These are phyloP conservation scores for Fusarium coffeatum DNA, from an alignment of 2,329 filamentous ascomycete genomes.

Conservation along the genomic window DNA sequence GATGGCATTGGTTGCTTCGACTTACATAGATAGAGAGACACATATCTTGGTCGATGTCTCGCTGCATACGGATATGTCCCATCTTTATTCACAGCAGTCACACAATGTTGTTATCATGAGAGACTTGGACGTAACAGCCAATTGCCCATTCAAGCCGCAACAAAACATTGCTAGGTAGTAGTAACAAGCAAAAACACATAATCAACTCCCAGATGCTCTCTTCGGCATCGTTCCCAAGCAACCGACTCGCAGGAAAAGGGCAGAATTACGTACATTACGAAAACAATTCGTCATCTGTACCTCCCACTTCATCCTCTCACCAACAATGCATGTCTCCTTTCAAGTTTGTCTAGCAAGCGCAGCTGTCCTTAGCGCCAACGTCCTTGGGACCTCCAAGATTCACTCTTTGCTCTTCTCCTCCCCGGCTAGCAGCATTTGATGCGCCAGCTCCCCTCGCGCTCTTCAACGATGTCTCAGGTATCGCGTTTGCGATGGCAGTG, in stretches of 20 bases:
- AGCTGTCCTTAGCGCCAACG: slow-evolving; percentile 86
- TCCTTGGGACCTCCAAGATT: slow-evolving; percentile 82
- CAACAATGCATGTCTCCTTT: slow-evolving; percentile 6
- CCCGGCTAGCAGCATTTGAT: slow-evolving; percentile 68
- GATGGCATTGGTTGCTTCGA: neutral
- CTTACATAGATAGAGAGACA: neutral
- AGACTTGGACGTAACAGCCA: slow-evolving; percentile 5
- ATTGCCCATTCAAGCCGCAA: slow-evolving; percentile 26
- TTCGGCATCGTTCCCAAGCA: slow-evolving; percentile 47
- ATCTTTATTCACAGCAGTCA: neutral
- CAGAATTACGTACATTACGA: slow-evolving; percentile 44
- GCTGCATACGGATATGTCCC: neutral
- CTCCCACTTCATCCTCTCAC: slow-evolving; percentile 18
- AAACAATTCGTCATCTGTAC: slow-evolving; percentile 37
- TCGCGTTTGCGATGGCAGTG: slow-evolving; percentile 96
- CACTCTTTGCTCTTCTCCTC: slow-evolving; percentile 78
- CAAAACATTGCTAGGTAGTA: slow-evolving; percentile 40
- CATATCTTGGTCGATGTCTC: neutral
- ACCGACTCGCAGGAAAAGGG: slow-evolving; percentile 44
- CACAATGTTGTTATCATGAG: slow-evolving; percentile 1
- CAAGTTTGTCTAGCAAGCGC: slow-evolving; percentile 74
- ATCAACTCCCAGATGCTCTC: slow-evolving; percentile 47
- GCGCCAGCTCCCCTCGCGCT: slow-evolving; percentile 80
- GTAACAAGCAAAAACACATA: slow-evolving; percentile 38
- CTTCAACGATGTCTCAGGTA: slow-evolving; percentile 96